Percentiles rank a stretch among this genome's conserved stretches.
These are phyloP conservation scores for Mycosarcoma mackinlayi DNA, from an alignment of 1,284 basidiomycete species.

Conservation along the genomic window DNA sequence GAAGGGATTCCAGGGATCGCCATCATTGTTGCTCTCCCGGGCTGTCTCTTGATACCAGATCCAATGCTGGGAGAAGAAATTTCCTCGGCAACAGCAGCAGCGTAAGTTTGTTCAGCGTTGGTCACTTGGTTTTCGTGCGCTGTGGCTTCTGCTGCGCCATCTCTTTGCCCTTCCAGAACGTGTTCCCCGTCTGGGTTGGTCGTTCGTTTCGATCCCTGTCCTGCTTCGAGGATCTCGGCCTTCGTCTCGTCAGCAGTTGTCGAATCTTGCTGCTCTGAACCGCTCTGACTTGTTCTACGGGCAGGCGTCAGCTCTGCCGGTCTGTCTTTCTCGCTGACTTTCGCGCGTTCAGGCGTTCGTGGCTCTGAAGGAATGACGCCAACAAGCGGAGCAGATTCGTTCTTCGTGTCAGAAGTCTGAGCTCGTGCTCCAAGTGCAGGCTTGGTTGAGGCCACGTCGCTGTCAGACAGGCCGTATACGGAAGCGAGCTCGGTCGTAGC, in stretches of 20 bases:
- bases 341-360: constrained; percentile 16
- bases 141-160: neutral
- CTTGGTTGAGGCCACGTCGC: constrained; percentile 1
- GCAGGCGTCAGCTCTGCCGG: neutral
- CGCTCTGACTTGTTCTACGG: neutral
- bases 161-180: neutral
- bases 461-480: constrained; percentile 7
- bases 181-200: too few species aligned
- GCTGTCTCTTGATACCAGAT: constrained; percentile 54
- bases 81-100: constrained; percentile 1
- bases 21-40: constrained; percentile 60
- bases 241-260: neutral
- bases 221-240: neutral
- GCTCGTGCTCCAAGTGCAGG: constrained; percentile 1
- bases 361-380: neutral
- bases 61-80: constrained; percentile 18
- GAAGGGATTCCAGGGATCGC: constrained; percentile 60
- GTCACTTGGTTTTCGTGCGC: constrained; percentile 2
- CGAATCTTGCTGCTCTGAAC: neutral
- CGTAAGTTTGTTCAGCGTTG: constrained; percentile 9
- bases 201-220: neutral
- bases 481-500: constrained; percentile 37
- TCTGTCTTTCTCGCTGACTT: neutral
- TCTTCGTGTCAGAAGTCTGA: neutral
- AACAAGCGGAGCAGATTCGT: neutral